These are phyloP conservation scores for Lenzites betulinus DNA, from an alignment of 768 basidiomycete genomes.

Conservation along the genomic window DNA sequence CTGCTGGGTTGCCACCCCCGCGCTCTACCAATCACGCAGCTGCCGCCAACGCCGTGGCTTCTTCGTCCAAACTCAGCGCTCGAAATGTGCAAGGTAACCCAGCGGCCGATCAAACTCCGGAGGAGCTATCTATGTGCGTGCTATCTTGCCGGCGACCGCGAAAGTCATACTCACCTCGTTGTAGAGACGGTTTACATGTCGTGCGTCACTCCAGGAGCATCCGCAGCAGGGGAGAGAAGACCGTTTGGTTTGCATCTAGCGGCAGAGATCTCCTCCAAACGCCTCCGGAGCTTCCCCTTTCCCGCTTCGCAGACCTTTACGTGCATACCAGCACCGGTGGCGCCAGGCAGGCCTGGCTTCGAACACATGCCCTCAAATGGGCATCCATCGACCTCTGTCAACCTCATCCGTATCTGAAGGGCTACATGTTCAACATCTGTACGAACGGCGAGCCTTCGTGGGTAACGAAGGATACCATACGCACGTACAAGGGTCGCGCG, in stretches of 20 bases:
- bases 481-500: background rate
- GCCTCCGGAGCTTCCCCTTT: background rate
- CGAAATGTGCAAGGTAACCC: too few relatives aligned
- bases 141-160: too few relatives aligned
- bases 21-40: too few relatives aligned
- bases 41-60: too few relatives aligned
- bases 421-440: background rate
- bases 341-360: background rate
- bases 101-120: too few relatives aligned
- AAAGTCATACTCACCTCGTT: too few relatives aligned
- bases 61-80: too few relatives aligned
- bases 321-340: background rate
- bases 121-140: too few relatives aligned
- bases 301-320: background rate
- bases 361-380: background rate
- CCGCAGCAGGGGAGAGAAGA: background rate
- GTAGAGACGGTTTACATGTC: too few relatives aligned
- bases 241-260: background rate
- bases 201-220: too few relatives aligned
- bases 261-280: background rate
- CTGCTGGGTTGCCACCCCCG: too few relatives aligned
- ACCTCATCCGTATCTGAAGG: background rate
- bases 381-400: background rate
- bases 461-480: background rate
- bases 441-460: background rate